Base-by-base conservation (phyloP, 192 early-diverging fungal genomes). In the Martensiomyces pterosporus region DNA sequence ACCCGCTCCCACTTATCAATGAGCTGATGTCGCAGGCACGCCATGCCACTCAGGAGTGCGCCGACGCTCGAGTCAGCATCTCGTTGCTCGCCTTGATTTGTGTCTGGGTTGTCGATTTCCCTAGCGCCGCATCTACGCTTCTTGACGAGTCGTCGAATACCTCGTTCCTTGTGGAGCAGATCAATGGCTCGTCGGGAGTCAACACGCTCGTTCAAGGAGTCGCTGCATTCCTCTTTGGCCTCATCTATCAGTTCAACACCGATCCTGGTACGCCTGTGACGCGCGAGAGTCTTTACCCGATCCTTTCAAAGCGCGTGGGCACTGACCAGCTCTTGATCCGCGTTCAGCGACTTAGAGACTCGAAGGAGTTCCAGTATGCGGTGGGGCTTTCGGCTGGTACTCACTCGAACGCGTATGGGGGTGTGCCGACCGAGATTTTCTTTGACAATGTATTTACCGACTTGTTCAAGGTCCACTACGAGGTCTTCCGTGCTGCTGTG, bases 141-240 rank as follows among this genome's bases (percentile, higher is more conserved):
- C 69, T 99, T 33, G 84, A 87, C 5, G 94, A 99, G 67, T 86
- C 86, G 9, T 79, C 85, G 14, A 92, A 96, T 57, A 67, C 95
- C 12, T 85, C 93, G 48, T 96, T 93, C 75, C 60, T 99, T 22
- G 90, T 96, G 13, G 90, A 93, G 59, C 82, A 91, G 66, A 86
- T 99, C 39, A 88, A 78, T 42, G 87, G 91, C 41, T 85, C 90
- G 0, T 89, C 94, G 24, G 83, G 85, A 7, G 23, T 32, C 12
- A 8, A 12, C 6, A 8, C 29, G 6, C n/a, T n/a, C n/a, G n/a
- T n/a, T n/a, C n/a, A n/a, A n/a, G n/a, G n/a, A n/a, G n/a, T n/a
- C n/a, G n/a, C n/a, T n/a, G n/a, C n/a, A n/a, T n/a, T n/a, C n/a
- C n/a, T n/a, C n/a, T 67, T 96, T 19, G 87, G 92, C 3, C 76